Conservation (phyloP, 371 early-diverging fungal species). For the Phascolomyces articulosus region DNA sequence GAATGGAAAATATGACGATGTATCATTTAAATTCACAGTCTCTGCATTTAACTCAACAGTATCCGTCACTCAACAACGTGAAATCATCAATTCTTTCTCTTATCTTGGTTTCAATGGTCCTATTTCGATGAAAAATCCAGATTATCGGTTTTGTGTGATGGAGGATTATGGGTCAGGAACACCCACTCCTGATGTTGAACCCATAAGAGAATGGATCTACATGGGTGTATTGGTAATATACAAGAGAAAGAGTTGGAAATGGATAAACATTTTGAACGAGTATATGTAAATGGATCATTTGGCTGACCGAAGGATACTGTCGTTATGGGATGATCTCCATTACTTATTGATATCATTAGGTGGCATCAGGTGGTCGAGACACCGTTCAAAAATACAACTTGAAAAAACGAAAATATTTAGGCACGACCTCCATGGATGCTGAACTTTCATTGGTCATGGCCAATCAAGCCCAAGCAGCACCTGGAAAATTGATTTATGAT, state of each 20-base stretch:
- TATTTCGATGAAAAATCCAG: constrained; percentile 86
- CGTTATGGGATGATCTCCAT: too few species aligned
- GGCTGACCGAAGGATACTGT: too few species aligned
- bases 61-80: constrained; percentile 69
- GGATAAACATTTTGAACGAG: too few species aligned
- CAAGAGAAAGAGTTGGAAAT: too few species aligned
- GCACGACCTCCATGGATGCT: constrained; percentile 98
- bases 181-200: constrained; percentile 40
- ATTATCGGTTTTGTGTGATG: constrained; percentile 73
- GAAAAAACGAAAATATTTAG: constrained; percentile 93
- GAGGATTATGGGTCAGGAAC: constrained; percentile 71
- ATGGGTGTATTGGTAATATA: constrained; percentile 68
- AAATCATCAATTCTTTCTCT: constrained; percentile 77
- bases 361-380: constrained; percentile 71
- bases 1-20: constrained; percentile 59
- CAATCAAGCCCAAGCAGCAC: constrained; percentile 83
- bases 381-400: constrained; percentile 81
- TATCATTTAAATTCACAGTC: constrained; percentile 85
- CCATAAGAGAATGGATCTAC: constrained; percentile 55
- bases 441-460: constrained; percentile 96
- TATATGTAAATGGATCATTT: too few species aligned
- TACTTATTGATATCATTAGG: constrained; percentile 28
- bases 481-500: constrained; percentile 89
- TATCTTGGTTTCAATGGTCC: constrained; percentile 78
- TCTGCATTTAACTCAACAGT: constrained; percentile 77